Evolutionary conservation across 805 yeast species (phyloP).

Genomic region (Candida pseudoglaebosa): DNA sequence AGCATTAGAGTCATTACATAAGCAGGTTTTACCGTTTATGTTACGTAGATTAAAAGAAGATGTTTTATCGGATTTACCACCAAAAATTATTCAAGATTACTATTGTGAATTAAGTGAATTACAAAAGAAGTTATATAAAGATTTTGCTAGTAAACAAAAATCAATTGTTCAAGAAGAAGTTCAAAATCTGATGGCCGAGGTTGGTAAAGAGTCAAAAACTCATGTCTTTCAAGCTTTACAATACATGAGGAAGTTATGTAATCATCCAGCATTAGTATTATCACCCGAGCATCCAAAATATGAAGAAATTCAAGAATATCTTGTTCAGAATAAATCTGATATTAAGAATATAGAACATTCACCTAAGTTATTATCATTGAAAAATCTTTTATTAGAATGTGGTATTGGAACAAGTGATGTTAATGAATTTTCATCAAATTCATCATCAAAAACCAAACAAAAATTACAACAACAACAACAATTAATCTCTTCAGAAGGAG

Average conservation of each 20-base stretch:
- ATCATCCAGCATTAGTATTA: slow-evolving; percentile 90
- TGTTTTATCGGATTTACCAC: slow-evolving; percentile 92
- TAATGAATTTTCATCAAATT: slow-evolving; percentile 26
- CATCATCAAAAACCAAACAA: slow-evolving; percentile 23
- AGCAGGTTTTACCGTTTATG: slow-evolving; percentile 95
- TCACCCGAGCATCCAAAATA: slow-evolving; percentile 81
- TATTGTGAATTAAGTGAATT: slow-evolving; percentile 92
- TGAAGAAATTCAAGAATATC: slow-evolving; percentile 57
- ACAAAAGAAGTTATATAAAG: slow-evolving; percentile 83
- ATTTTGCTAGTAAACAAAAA: slow-evolving; percentile 85
- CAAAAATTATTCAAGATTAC: slow-evolving; percentile 96
- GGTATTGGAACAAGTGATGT: slow-evolving; percentile 65
- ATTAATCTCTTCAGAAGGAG: slow-evolving; percentile 48
- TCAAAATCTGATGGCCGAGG: slow-evolving; percentile 33
- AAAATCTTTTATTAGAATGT: slow-evolving; percentile 80
- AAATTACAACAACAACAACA: slow-evolving; percentile 33
- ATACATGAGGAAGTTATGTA: slow-evolving; percentile 94
- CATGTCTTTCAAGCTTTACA: slow-evolving; percentile 97
- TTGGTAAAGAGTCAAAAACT: slow-evolving; percentile 55
- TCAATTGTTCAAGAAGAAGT: slow-evolving; percentile 63
- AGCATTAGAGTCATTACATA: slow-evolving; percentile 92
- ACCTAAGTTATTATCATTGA: slow-evolving; percentile 82
- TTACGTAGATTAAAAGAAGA: slow-evolving; percentile 94
- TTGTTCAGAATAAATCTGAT: slow-evolving; percentile 54
- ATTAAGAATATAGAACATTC: slow-evolving; percentile 78